Percentiles rank a stretch among this genome's conserved stretches.
Conservation (phyloP, 768 basidiomycete species). For the Boletellus ananas region DNA sequence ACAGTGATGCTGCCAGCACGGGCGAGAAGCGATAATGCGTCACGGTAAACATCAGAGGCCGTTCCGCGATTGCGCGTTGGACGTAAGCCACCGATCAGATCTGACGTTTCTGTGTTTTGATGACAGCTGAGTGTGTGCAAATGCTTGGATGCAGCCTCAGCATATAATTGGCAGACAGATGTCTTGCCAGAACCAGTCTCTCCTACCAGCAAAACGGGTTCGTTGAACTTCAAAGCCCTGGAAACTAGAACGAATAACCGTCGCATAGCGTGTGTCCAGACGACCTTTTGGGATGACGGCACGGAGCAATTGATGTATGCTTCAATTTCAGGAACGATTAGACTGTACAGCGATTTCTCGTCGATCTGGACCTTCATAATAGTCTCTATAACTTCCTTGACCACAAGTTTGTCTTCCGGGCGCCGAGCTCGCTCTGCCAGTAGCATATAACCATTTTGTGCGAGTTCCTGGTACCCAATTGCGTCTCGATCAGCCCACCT, state of each 20-base stretch:
- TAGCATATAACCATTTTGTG: slow-evolving; percentile 96
- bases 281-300: slow-evolving; percentile 45
- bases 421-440: slow-evolving; percentile 86
- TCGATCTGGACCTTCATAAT: slow-evolving; percentile 86
- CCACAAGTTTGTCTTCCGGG: slow-evolving; percentile 79
- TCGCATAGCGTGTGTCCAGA: slow-evolving; percentile 95
- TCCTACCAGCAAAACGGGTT: slow-evolving; percentile 92
- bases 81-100: slow-evolving; percentile 89
- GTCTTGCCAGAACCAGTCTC: slow-evolving; percentile 99
- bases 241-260: slow-evolving; percentile 80
- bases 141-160: slow-evolving; percentile 55
- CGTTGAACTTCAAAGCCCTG: slow-evolving; percentile 84
- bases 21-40: slow-evolving; percentile 41
- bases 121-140: slow-evolving; percentile 88
- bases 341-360: slow-evolving; percentile 62
- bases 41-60: slow-evolving; percentile 45
- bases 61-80: slow-evolving; percentile 76
- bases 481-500: slow-evolving; percentile 95
- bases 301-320: slow-evolving; percentile 55
- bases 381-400: slow-evolving; percentile 89
- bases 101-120: slow-evolving; percentile 97
- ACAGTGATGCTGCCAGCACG: slow-evolving; percentile 35
- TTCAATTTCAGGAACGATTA: slow-evolving; percentile 42
- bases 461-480: slow-evolving; percentile 85
- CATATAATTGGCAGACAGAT: slow-evolving; percentile 89